Evolutionary conservation across 768 basidiomycete species (phyloP), one percentile per base, ranked within the genome.

Genomic region (Sarcodon sp.): DNA sequence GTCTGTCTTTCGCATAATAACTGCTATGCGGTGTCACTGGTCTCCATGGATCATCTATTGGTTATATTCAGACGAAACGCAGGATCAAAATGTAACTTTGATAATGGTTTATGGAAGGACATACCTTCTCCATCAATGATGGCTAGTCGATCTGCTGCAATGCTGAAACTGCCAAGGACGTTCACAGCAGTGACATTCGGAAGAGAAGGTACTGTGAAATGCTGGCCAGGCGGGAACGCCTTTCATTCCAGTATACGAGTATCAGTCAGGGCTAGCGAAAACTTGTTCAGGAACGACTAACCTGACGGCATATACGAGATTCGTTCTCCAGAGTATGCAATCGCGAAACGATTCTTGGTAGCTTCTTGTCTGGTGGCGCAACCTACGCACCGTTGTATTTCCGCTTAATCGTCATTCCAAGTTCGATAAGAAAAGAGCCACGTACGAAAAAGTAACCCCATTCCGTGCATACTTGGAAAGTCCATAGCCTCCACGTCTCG

Each of bases 401-500:
- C 9, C 49, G 34, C 46, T 44, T 39, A 33, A 15, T 9, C 33
- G 11, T 13, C 13, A 7, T 38, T 1, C 8, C 16, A 7, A n/a
- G 33, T 27, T 8, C 8, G 16, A 32, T 31, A 18, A 41, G 7
- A 3, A 8, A 15, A 13, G 31, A 32, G 33, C 21, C 18, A 50
- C 76, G 33, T 55, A 86, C 88, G 32, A 72, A 80, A 61, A 94
- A 92, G 63, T 89, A 99, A 2, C 92, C 94, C 94, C 94, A 97
- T 57, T 94, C 77, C 0, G 88, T 91, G 68, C 90, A 92, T 46
- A 90, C 87, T 65, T 89, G 92, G 73, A 90, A 94, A 5, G 70
- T 54, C 93, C 93, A 97, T 10, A 83, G 65, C 37, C 89, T 73
- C 93, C 93, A 97, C 4, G 72, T 73, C 55, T 88, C 76, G 49